Percentiles rank a stretch among this genome's conserved stretches.
These are phyloP conservation scores for Malania oleifera DNA, from an alignment of 164 flowering plant species.

Conservation along the genomic window DNA sequence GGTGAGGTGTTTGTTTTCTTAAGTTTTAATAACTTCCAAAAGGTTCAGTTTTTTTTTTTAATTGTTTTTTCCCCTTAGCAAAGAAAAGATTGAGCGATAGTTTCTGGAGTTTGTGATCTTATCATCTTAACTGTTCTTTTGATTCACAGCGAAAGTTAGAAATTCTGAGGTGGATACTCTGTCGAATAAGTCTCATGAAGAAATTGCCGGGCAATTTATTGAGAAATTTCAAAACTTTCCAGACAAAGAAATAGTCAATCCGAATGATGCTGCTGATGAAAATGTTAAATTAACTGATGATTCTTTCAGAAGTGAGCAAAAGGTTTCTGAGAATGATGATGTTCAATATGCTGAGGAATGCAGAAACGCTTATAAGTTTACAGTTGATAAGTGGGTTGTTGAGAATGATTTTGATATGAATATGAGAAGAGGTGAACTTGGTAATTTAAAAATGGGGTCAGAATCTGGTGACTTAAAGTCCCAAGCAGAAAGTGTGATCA, in stretches of 20 bases:
- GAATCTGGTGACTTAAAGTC: slow-evolving; percentile 10
- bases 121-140: background rate
- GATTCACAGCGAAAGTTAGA: slow-evolving; percentile 23
- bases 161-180: slow-evolving; percentile 14
- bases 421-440: slow-evolving; percentile 4
- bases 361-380: slow-evolving; percentile 5
- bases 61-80: background rate
- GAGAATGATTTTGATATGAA: slow-evolving; percentile 17
- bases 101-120: background rate
- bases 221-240: background rate
- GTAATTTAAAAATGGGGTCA: slow-evolving; percentile 5
- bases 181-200: slow-evolving; percentile 27
- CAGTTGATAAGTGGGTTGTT: slow-evolving; percentile 11
- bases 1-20: too few species aligned
- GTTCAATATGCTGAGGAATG: slow-evolving; percentile 3
- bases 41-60: too few species aligned
- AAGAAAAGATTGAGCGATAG: background rate
- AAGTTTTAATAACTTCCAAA: too few species aligned
- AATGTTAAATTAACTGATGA: slow-evolving; percentile 19
- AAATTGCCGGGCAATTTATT: slow-evolving; percentile 10
- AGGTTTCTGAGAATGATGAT: slow-evolving; percentile 9
- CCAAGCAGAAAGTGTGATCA: background rate
- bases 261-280: slow-evolving; percentile 21
- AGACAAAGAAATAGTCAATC: slow-evolving; percentile 11
- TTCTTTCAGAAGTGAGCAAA: slow-evolving; percentile 21